phyloP scores from a whole-genome alignment of 805 yeast genomes.

The Cyberlindnera americana region DNA sequence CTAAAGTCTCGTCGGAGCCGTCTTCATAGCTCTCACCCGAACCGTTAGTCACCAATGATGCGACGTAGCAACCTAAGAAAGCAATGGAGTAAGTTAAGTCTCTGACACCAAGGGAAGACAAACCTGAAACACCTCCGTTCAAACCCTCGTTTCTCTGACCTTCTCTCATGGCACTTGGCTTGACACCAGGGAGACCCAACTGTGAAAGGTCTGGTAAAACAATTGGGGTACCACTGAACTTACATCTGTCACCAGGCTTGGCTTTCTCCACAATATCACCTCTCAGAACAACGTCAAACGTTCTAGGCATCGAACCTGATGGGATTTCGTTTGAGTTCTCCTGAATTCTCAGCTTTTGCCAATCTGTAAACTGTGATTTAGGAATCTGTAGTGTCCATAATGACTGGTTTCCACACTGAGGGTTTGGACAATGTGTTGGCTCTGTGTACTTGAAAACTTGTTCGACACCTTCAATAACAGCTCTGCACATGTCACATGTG shows the following conservation, averaged over 20 bases:
- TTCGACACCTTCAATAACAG: constrained; percentile 83
- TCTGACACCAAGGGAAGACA: constrained; percentile 81
- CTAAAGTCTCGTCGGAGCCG: constrained; percentile 37
- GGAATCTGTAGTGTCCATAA: constrained; percentile 81
- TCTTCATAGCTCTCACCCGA: constrained; percentile 37
- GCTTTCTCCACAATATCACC: constrained; percentile 96
- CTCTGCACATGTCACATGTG: constrained; percentile 83
- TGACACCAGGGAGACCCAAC: constrained; percentile 91
- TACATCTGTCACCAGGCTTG: constrained; percentile 95
- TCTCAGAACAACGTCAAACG: constrained; percentile 84
- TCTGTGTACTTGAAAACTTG: constrained; percentile 92
- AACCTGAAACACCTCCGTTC: constrained; percentile 83
- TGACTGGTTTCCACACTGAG: constrained; percentile 81
- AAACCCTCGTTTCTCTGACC: constrained; percentile 56
- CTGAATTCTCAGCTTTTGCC: constrained; percentile 95
- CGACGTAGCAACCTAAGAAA: constrained; percentile 86
- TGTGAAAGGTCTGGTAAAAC: constrained; percentile 94
- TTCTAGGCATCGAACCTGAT: constrained; percentile 98
- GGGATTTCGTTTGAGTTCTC: constrained; percentile 97
- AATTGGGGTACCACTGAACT: constrained; percentile 90
- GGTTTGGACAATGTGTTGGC: constrained; percentile 87
- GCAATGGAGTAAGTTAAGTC: constrained; percentile 91
- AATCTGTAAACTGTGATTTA: constrained; percentile 86
- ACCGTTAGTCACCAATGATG: constrained; percentile 47
- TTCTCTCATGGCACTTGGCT: constrained; percentile 77